Base-by-base conservation (phyloP, 768 basidiomycete species). In the Collybia sp. region DNA sequence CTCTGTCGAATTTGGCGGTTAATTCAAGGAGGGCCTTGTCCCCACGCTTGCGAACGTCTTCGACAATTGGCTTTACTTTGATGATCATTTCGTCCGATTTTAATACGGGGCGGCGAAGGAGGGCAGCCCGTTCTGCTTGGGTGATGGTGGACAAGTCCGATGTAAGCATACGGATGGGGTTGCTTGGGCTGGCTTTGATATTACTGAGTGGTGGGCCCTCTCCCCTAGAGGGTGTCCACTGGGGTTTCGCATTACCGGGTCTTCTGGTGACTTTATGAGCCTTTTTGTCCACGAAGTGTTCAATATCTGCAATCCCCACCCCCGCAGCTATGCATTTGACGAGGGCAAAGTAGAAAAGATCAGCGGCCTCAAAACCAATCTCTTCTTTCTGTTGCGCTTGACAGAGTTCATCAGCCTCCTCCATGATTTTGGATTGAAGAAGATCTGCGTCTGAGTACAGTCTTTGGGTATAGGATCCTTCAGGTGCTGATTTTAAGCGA, bases 361-460 rank as follows among this genome's bases (percentile, higher is more conserved):
- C 96, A 1, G 94, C 95, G 6, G 93, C 90, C 65, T 99, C 96
- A 50, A 94, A 95, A 1, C 93, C 88, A 12, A 96, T 71, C 25
- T 97, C 90, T 40, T 88, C 82, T 58, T 79, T 79, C 1, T 80
- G 79, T 54, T 80, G 71, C 17, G 91, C 91, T 13, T 75, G 74
- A 61, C 93, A 95, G n/a, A 99, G 77, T 64, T 99, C 96, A 56
- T 95, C 90, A 0, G 96, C 96, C 63, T 99, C 96, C 65, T 99
- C 96, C 83, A 88, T 91, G 53, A 99, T 93, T 73, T 99, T 99
- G 43, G 93, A 85, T 39, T 75, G 79, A 38, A 98, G 71, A n/a
- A 99, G 74, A 39, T 75, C 77, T 4, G 84, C 68, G 60, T 97
- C 90, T 36, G 76, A 72, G 66, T 98, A 96, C 19, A 99, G 68